Evolutionary conservation across 108 stramenopile species (phyloP), one percentile per base, ranked within the genome.

Genomic region (Aurantiochytrium sp.): DNA sequence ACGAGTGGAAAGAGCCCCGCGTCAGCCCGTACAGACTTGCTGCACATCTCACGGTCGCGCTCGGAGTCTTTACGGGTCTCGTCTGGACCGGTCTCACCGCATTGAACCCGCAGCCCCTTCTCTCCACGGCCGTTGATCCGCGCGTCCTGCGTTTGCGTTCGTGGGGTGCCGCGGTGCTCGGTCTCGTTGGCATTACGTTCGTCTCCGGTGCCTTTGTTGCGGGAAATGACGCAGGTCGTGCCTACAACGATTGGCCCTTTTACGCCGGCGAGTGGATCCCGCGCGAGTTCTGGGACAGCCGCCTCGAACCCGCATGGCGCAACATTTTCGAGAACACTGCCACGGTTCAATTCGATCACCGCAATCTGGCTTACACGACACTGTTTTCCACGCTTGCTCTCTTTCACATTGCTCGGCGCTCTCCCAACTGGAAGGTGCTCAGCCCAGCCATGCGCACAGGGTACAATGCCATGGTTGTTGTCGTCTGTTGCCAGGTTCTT

Each of bases 331-430:
- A 99, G 73, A 99, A 98, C 88, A 98, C 99, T 16, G 98, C 98
- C 5, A 96, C 95, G 42, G 99, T 99, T 28, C 99, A 99, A 91
- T 97, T 97, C 90, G 98, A 99, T 90, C 99, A 99, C 90, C 94
- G 99, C 49, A 87, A 97, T 25, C 92, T 99, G 44, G 99, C 98
- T 18, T 94, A 96, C 53, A 72, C 92, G 43, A 98, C 98, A 8
- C 93, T 97, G 10, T 71, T 93, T 2, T 89, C 93, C 35, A 93
- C 94, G 35, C 90, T 96, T 64, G 95, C 93, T 5, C 94, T 91
- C 16, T 53, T 93, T 53, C 96, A 87, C 45, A 28, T 64, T 12
- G 92, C 91, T 5, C 87, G 92, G 58, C 91, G 92, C 10, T 58
- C 91, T 4, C 59, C 16, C 45, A 44, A 88, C 6, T 89, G 88